phyloP scores from a whole-genome alignment of 2,329 filamentous ascomycete species.

The Aphanocladium album region DNA sequence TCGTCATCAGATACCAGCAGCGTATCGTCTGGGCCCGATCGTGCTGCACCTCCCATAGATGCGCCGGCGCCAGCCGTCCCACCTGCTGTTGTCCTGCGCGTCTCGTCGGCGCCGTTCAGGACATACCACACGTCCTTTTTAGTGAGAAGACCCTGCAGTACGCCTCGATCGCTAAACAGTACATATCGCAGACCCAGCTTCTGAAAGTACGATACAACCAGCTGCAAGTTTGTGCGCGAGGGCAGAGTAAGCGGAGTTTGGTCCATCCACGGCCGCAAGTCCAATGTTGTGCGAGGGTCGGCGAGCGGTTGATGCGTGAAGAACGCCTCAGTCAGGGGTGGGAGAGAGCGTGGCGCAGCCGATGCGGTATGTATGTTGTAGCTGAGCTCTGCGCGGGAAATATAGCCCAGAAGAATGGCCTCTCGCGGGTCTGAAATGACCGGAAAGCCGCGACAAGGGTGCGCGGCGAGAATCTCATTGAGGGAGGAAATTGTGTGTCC shows the following conservation, averaged over 20 bases:
- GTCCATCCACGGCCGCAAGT: conserved; percentile 97
- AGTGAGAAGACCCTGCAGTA: conserved; percentile 78
- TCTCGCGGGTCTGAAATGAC: conserved; percentile 75
- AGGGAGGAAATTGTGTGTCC: conserved; percentile 82
- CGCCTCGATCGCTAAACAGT: conserved; percentile 76
- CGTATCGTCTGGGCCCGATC: conserved; percentile 35
- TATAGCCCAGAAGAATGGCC: conserved; percentile 83
- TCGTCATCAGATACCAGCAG: conserved; percentile 33
- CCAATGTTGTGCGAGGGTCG: conserved; percentile 71
- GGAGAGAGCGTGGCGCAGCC: conserved; percentile 54
- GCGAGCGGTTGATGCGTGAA: conserved; percentile 80
- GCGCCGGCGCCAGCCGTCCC: conserved; percentile 28
- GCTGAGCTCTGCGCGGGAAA: conserved; percentile 81
- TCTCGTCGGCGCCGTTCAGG: conserved; percentile 70
- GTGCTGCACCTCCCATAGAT: conserved; percentile 27
- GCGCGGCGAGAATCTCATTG: conserved; percentile 62
- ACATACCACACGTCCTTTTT: conserved; percentile 98
- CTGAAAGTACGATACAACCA: conserved; percentile 92
- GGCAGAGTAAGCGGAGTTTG: conserved; percentile 92
- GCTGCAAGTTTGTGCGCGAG: conserved; percentile 67
- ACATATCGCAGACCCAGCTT: conserved; percentile 89
- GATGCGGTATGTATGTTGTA: conserved; percentile 63
- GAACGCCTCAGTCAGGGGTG: conserved; percentile 70
- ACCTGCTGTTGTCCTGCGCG: conserved; percentile 34
- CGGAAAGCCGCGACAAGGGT: conserved; percentile 86